Percentiles rank a stretch among this genome's conserved stretches.
Evolutionary conservation across 148 eudicot genomes (phyloP).

Genomic region (Bassia scoparia): DNA sequence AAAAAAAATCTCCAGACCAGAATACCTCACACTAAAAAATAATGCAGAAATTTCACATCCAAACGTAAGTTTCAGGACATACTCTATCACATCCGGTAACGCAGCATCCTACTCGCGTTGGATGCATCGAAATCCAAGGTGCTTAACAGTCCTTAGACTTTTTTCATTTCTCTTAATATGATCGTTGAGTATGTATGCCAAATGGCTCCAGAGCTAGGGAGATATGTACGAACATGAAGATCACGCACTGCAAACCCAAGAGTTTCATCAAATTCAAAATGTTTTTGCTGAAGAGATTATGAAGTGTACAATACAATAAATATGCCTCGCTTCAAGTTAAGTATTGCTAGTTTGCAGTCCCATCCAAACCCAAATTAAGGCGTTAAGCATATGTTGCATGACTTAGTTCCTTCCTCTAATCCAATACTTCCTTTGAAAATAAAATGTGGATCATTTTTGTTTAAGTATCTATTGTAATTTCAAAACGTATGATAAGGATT

Average conservation of each 20-base stretch:
- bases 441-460: no score
- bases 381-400: no score
- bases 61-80: conserved; percentile 25
- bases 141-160: conserved; percentile 54
- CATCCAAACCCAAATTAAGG: no score
- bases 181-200: conserved; percentile 96
- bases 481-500: no score
- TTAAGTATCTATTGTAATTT: no score
- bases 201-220: conserved; percentile 87
- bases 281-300: not conserved
- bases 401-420: no score
- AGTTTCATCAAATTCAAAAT: conserved; percentile 5
- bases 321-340: no score
- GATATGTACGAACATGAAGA: conserved; percentile 91
- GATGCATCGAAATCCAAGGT: conserved; percentile 99
- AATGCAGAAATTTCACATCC: not conserved
- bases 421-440: no score
- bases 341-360: no score
- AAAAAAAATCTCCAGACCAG: not conserved
- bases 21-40: not conserved
- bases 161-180: conserved; percentile 51
- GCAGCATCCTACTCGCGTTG: conserved; percentile 88
- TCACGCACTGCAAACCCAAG: conserved; percentile 62
- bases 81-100: conserved; percentile 88
- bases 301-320: not conserved